A percentile compares a stretch with the other conserved stretches of the same genome.
Conservation (phyloP, 352 stramenopile species). For the Pythium phragmiticola region DNA sequence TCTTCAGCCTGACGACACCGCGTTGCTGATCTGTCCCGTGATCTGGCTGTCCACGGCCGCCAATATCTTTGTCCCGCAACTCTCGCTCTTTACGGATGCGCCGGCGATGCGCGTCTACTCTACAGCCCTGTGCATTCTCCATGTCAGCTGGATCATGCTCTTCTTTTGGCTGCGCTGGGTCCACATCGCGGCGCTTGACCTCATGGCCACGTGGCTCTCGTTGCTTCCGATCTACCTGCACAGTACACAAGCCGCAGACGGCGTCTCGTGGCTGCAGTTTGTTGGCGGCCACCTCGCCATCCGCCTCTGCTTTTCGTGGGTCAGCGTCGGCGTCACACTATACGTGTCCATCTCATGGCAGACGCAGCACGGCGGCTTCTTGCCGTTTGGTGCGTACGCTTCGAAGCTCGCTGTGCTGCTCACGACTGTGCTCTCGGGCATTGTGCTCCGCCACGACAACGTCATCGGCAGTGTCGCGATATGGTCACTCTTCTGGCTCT, state of each 20-base stretch:
- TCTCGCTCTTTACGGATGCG: slow-evolving; percentile 47
- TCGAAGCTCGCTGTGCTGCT: slow-evolving; percentile 45
- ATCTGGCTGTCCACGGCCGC: slow-evolving; percentile 54
- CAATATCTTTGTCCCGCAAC: slow-evolving; percentile 54
- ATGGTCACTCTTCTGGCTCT: slow-evolving; percentile 53
- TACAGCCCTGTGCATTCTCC: slow-evolving; percentile 42
- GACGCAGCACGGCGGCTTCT: slow-evolving; percentile 32
- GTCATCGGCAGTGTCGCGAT: slow-evolving; percentile 47
- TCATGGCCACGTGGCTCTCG: slow-evolving; percentile 56
- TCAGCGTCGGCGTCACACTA: slow-evolving; percentile 45
- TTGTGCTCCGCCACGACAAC: slow-evolving; percentile 51
- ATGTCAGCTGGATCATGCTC: slow-evolving; percentile 54
- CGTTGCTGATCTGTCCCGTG: slow-evolving; percentile 68
- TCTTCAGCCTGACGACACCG: slow-evolving; percentile 48
- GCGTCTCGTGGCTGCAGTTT: slow-evolving; percentile 49
- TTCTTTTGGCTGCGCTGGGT: slow-evolving; percentile 45
- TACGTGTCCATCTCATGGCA: slow-evolving; percentile 56
- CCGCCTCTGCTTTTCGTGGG: slow-evolving; percentile 62
- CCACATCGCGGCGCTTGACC: slow-evolving; percentile 33
- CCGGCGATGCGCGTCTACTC: slow-evolving; percentile 53
- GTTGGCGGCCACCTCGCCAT: slow-evolving; percentile 54
- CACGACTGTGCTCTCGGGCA: slow-evolving; percentile 38
- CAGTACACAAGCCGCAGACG: not conserved
- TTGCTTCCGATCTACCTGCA: slow-evolving; percentile 63
- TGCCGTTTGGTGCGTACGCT: slow-evolving; percentile 44